These are phyloP conservation scores for Bruguiera parviflora DNA, from an alignment of 345 rosid species.

Conservation along the genomic window DNA sequence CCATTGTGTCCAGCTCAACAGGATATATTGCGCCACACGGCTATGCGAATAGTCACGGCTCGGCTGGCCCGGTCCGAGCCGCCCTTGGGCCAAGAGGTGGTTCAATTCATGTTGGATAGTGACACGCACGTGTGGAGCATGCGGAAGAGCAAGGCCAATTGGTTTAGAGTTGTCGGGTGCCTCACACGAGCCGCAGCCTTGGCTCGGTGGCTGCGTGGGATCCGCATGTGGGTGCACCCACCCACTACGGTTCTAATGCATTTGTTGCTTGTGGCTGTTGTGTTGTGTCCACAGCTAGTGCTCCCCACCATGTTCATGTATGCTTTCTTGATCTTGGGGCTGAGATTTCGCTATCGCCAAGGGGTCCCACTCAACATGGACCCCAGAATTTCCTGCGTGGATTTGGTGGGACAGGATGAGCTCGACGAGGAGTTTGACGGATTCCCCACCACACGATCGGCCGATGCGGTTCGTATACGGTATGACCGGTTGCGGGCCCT, in stretches of 20 bases:
- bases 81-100: slow-evolving; percentile 80
- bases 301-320: slow-evolving; percentile 87
- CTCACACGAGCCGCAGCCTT: slow-evolving; percentile 56
- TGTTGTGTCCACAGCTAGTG: slow-evolving; percentile 68
- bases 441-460: slow-evolving; percentile 54
- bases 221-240: slow-evolving; percentile 68
- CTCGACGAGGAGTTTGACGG: slow-evolving; percentile 90
- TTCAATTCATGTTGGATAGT: slow-evolving; percentile 69
- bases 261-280: slow-evolving; percentile 55
- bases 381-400: slow-evolving; percentile 62
- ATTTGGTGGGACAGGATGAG: slow-evolving; percentile 61
- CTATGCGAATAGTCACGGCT: slow-evolving; percentile 73
- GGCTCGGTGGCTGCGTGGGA: slow-evolving; percentile 66
- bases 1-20: slow-evolving; percentile 77
- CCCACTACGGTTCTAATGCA: slow-evolving; percentile 71
- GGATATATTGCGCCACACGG: slow-evolving; percentile 77
- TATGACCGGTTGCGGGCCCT: slow-evolving; percentile 77
- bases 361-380: slow-evolving; percentile 50
- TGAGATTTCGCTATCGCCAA: slow-evolving; percentile 55
- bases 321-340: slow-evolving; percentile 55
- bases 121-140: slow-evolving; percentile 91
- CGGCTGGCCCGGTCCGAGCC: slow-evolving; percentile 75
- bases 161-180: slow-evolving; percentile 77
- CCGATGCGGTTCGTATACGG: slow-evolving; percentile 55
- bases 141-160: slow-evolving; percentile 88